A percentile compares a stretch with the other conserved stretches of the same genome.
Evolutionary conservation across 768 basidiomycete species (phyloP).

Genomic region (Lentinula sp.): DNA sequence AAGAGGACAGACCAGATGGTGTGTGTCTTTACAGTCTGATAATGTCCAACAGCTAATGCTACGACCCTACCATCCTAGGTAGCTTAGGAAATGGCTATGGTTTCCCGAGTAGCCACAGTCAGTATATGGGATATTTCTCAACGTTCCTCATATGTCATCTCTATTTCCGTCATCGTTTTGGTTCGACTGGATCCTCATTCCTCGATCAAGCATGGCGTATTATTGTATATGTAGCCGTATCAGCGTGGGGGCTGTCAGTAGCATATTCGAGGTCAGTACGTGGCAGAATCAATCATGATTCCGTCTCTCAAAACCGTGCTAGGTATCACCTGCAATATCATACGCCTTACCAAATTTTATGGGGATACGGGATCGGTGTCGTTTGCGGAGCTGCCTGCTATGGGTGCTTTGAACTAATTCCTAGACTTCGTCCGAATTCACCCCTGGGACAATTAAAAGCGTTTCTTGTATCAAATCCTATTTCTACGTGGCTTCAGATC

Average conservation of each 20-base stretch:
- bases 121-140: slow-evolving; percentile 86
- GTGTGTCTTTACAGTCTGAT: slow-evolving; percentile 13
- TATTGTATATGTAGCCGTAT: slow-evolving; percentile 41
- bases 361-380: slow-evolving; percentile 67
- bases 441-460: slow-evolving; percentile 42
- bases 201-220: slow-evolving; percentile 49
- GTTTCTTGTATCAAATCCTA: slow-evolving; percentile 46
- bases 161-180: slow-evolving; percentile 61
- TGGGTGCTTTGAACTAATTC: slow-evolving; percentile 49
- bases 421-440: slow-evolving; percentile 45
- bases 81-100: slow-evolving; percentile 70
- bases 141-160: slow-evolving; percentile 73
- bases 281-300: neutral
- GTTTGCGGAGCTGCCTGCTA: slow-evolving; percentile 51
- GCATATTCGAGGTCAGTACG: slow-evolving; percentile 69
- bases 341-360: slow-evolving; percentile 61
- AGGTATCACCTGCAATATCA: slow-evolving; percentile 76
- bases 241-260: slow-evolving; percentile 55
- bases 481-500: slow-evolving; percentile 61
- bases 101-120: slow-evolving; percentile 85
- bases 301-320: neutral
- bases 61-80: slow-evolving; percentile 23
- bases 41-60: neutral
- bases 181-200: slow-evolving; percentile 39
- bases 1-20: slow-evolving; percentile 67